Base-by-base conservation (phyloP, 2,329 filamentous ascomycete species). In the Colletotrichum aenigma region DNA sequence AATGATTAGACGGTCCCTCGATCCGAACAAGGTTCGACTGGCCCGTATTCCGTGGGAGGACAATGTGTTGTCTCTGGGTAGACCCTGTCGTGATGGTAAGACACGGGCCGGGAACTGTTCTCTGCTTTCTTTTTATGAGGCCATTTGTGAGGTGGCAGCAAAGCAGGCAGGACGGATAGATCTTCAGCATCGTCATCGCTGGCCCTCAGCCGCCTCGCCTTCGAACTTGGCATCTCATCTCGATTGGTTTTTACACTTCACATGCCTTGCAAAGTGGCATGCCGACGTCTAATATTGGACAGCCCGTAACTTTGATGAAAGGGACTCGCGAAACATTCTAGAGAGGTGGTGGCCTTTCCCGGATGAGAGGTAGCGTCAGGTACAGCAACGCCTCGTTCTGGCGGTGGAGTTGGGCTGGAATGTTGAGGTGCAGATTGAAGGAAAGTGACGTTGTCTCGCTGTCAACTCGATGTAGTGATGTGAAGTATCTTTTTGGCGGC, bases 341-440 rank as follows among this genome's bases (percentile, higher is more conserved):
- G 13, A 48, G 38, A 24, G 24, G 9, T 15, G 6, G 15, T 52
- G n/a, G n/a, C 30, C 56, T 61, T 62, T 26, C 56, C 52, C 18
- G 28, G 52, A 38, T 26, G 10, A 56, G 38, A 56, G n/a, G 48
- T 75, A 75, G 73, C 69, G 73, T 28, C 69, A 72, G 72, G 73
- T 72, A 75, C 73, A 55, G 69, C 32, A 43, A 24, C 18, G 52
- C 48, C 62, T 60, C 38, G 13, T 52, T 34, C 24, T 7, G 16
- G 13, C 36, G 9, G 48, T 58, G 28, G 30, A 34, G 30, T 24
- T 66, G 64, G 64, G 38, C 38, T 48, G 64, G 38, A 66, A 66
- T 66, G 26, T 66, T 18, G 18, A 61, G 30, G 61, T 64, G 32
- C 61, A 43, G 32, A 24, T n/a, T 24, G 21, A 18, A 12, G 6